phyloP scores from a whole-genome alignment of 768 basidiomycete species.

The Strobilomyces echinocephalus region DNA sequence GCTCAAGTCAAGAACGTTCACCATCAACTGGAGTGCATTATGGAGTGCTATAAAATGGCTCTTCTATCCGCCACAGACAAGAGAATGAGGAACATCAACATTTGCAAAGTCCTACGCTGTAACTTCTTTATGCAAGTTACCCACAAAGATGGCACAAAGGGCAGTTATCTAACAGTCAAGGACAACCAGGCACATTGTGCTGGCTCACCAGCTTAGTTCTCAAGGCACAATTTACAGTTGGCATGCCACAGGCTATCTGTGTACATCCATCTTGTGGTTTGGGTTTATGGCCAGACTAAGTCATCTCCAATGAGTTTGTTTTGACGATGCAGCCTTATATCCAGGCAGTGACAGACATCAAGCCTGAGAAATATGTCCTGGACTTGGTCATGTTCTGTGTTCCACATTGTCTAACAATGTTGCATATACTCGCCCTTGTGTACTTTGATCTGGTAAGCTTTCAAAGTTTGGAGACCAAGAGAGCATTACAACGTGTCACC shows the following conservation, averaged over 20 bases:
- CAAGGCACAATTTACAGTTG: not conserved
- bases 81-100: conserved; percentile 64
- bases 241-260: conserved; percentile 15
- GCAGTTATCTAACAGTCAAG: conserved; percentile 85
- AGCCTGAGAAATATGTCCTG: conserved; percentile 72
- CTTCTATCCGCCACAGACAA: conserved; percentile 65
- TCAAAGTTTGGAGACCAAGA: conserved; percentile 66
- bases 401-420: not conserved
- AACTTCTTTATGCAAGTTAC: conserved; percentile 99
- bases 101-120: conserved; percentile 79
- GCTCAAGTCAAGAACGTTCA: conserved; percentile 92
- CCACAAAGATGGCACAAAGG: conserved; percentile 89
- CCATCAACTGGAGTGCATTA: conserved; percentile 77
- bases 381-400: not conserved
- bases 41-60: conserved; percentile 87
- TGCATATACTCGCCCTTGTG: conserved; percentile 43
- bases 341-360: conserved; percentile 86
- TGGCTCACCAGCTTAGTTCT: not conserved
- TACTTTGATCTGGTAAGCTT: conserved; percentile 72
- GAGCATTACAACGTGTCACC: conserved; percentile 49
- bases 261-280: conserved; percentile 82
- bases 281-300: conserved; percentile 86
- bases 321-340: conserved; percentile 86
- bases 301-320: conserved; percentile 91
- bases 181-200: conserved; percentile 82